Conservation (phyloP, 495 filamentous ascomycete species). For the Pseudevernia furfuracea region DNA sequence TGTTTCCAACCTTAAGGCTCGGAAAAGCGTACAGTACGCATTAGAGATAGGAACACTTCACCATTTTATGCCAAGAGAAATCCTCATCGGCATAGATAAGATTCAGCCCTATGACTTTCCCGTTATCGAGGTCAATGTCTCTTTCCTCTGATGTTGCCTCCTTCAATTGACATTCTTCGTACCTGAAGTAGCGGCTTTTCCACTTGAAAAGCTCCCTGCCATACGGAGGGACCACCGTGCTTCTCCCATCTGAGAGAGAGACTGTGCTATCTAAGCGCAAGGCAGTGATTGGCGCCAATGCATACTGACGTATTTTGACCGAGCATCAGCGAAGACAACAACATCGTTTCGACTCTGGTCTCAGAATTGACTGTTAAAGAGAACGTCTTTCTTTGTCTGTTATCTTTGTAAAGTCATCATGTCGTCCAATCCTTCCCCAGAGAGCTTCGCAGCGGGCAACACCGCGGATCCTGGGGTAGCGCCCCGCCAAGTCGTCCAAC, state of each 20-base stretch:
- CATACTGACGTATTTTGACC: not conserved
- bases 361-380: no score
- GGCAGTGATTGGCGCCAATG: not conserved
- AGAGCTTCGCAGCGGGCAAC: constrained; percentile 4
- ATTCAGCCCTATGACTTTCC: constrained; percentile 6
- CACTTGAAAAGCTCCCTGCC: not conserved
- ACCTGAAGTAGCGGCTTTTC: not conserved
- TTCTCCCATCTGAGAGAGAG: not conserved
- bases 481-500: constrained; percentile 13
- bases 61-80: no score
- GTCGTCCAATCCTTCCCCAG: not conserved
- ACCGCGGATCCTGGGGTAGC: constrained; percentile 12
- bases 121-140: not conserved
- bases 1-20: no score
- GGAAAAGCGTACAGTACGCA: no score
- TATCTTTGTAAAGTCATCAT: not conserved
- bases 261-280: not conserved
- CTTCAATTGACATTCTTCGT: not conserved
- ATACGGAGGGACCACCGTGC: not conserved
- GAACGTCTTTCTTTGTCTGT: not conserved
- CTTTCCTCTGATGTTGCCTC: not conserved
- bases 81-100: not conserved
- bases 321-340: not conserved
- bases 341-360: not conserved
- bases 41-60: no score